phyloP scores from a whole-genome alignment of 2,329 filamentous ascomycete genomes.

The Metarhizium sp. region DNA sequence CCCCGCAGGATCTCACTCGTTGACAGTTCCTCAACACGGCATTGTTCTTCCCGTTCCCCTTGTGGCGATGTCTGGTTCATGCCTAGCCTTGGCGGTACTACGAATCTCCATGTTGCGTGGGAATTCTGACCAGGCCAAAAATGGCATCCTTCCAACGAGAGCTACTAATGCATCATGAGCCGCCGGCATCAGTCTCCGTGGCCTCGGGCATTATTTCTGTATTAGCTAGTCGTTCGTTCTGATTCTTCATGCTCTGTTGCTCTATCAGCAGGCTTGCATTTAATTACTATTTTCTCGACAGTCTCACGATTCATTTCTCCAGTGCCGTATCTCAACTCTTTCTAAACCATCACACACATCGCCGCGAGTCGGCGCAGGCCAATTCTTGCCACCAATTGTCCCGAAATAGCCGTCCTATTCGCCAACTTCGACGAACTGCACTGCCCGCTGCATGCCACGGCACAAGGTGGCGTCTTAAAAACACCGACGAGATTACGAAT shows the following conservation, averaged over 20 bases:
- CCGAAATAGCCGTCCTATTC: constrained; percentile 1
- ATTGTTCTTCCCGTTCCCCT: background rate
- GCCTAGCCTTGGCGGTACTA: background rate
- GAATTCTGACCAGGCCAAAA: background rate
- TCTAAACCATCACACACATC: background rate
- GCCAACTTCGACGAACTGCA: background rate
- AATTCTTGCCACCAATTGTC: background rate
- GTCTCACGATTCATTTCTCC: background rate
- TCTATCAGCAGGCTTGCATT: no score
- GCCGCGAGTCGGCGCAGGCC: background rate
- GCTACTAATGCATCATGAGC: background rate
- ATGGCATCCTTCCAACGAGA: background rate
- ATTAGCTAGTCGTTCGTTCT: background rate
- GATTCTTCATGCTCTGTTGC: background rate
- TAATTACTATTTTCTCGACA: background rate
- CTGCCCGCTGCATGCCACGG: background rate
- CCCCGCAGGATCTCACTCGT: background rate
- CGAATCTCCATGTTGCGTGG: background rate
- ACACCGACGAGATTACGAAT: constrained; percentile 1
- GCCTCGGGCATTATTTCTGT: background rate
- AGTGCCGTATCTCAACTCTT: background rate
- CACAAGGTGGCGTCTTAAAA: background rate
- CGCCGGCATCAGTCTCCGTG: background rate
- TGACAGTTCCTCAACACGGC: background rate
- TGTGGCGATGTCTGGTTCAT: background rate